A percentile compares a stretch with the other conserved stretches of the same genome.
Conservation (phyloP, 495 filamentous ascomycete genomes). For the Apodospora peruviana region DNA sequence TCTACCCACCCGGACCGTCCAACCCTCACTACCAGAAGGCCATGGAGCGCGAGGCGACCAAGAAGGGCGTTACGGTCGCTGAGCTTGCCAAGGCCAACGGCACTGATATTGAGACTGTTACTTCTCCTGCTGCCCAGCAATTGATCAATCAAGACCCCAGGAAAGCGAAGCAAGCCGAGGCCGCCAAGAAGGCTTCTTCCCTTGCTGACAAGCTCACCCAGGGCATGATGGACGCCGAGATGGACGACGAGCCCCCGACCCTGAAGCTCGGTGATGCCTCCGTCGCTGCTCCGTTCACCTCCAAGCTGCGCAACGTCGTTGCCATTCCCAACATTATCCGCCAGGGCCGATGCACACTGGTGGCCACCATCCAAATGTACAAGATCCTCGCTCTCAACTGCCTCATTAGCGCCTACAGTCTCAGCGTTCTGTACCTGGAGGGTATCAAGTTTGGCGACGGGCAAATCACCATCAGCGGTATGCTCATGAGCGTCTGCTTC, state of each 20-base stretch:
- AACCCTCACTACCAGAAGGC: constrained; percentile 98
- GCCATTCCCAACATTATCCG: constrained; percentile 98
- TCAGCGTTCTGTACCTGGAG: constrained; percentile 93
- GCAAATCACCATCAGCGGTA: constrained; percentile 96
- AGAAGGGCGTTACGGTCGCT: constrained; percentile 54
- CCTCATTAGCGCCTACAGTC: constrained; percentile 94
- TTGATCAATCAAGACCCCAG: constrained; percentile 52
- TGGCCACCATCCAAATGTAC: constrained; percentile 99
- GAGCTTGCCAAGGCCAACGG: constrained; percentile 38
- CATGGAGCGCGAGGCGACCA: constrained; percentile 72
- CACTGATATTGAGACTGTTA: constrained; percentile 56
- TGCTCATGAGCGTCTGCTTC: constrained; percentile 99
- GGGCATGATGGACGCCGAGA: constrained; percentile 84
- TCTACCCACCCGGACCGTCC: constrained; percentile 83
- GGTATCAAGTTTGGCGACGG: constrained; percentile 99
- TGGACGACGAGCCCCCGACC: constrained; percentile 84
- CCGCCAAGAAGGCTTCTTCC: constrained; percentile 63
- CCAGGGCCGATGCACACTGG: constrained; percentile 92
- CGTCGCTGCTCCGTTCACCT: constrained; percentile 94
- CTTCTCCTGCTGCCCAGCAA: constrained; percentile 64
- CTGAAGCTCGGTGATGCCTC: constrained; percentile 98
- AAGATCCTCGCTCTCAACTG: constrained; percentile 99
- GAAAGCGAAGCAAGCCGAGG: constrained; percentile 57
- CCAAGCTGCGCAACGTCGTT: constrained; percentile 93
- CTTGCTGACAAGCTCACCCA: constrained; percentile 83